Evolutionary conservation across 129 eudicot species (phyloP).

Genomic region (Artemisia tridentata): DNA sequence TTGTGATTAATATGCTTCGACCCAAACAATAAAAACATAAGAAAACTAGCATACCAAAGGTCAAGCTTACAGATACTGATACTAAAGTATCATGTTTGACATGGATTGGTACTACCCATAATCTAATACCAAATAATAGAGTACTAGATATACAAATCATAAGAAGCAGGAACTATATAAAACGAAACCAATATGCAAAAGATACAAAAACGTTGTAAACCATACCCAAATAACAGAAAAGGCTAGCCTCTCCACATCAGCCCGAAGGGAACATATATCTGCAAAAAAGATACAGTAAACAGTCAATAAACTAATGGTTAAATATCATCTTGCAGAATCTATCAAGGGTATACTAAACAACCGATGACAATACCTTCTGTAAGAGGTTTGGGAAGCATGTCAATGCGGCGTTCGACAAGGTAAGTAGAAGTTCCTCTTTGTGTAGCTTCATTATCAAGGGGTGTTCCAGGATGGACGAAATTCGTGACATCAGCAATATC

Average conservation of each 20-base stretch:
- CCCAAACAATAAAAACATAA: neutral
- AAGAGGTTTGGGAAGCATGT: constrained; percentile 99
- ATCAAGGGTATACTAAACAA: neutral
- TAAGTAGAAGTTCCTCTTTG: constrained; percentile 98
- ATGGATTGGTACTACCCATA: too few species aligned
- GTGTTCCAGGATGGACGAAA: constrained; percentile 92
- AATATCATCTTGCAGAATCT: constrained; percentile 11
- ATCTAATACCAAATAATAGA: too few species aligned
- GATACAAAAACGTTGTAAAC: neutral
- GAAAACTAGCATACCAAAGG: too few species aligned
- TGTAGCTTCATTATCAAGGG: constrained; percentile 90
- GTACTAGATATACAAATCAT: too few species aligned
- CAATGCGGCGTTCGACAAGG: constrained; percentile 97
- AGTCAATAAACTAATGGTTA: constrained; percentile 17
- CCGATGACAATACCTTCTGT: constrained; percentile 68
- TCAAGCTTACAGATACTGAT: too few species aligned
- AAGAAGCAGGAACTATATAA: too few species aligned
- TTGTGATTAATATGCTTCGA: neutral
- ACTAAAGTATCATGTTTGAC: too few species aligned
- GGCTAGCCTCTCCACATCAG: constrained; percentile 93
- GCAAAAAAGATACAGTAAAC: constrained; percentile 30
- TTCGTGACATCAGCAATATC: constrained; percentile 99
- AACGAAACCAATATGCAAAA: too few species aligned
- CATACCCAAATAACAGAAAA: constrained; percentile 97
- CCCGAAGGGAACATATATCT: constrained; percentile 96